A percentile compares a stretch with the other conserved stretches of the same genome.
Conservation (phyloP, 2,329 filamentous ascomycete species). For the Aureobasidium namibiae region DNA sequence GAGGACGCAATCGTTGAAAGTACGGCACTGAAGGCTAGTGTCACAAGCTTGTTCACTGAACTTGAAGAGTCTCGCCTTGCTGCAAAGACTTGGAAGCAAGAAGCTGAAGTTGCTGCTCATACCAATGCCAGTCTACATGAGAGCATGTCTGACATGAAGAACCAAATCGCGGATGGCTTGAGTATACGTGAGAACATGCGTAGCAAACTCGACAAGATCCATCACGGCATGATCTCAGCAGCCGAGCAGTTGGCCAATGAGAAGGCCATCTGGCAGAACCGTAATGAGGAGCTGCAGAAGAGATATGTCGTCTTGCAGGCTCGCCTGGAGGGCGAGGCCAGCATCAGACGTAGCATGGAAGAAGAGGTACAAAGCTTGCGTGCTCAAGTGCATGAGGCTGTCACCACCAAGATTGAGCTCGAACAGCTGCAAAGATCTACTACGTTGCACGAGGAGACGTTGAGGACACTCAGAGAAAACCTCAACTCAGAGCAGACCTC, state of each 20-base stretch:
- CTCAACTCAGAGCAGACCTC: slow-evolving; percentile 65
- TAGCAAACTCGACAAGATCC: slow-evolving; percentile 72
- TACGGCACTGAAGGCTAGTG: slow-evolving; percentile 47
- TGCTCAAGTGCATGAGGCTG: slow-evolving; percentile 13
- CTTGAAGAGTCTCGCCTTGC: slow-evolving; percentile 57
- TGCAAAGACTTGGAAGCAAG: slow-evolving; percentile 50
- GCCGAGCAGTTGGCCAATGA: slow-evolving; percentile 75
- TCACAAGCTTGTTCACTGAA: slow-evolving; percentile 51
- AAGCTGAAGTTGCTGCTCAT: slow-evolving; percentile 47
- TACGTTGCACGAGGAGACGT: slow-evolving; percentile 55
- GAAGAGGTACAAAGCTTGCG: slow-evolving; percentile 35
- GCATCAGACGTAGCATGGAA: slow-evolving; percentile 37
- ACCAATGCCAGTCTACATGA: slow-evolving; percentile 67
- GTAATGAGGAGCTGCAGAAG: slow-evolving; percentile 48
- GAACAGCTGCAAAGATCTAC: slow-evolving; percentile 53
- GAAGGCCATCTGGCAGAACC: slow-evolving; percentile 68
- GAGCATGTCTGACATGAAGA: slow-evolving; percentile 63
- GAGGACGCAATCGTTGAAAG: background rate
- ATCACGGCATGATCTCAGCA: slow-evolving; percentile 76
- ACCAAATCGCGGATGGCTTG: slow-evolving; percentile 78
- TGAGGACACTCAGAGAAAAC: slow-evolving; percentile 50
- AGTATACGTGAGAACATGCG: slow-evolving; percentile 77
- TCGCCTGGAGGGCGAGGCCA: slow-evolving; percentile 39
- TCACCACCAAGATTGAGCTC: slow-evolving; percentile 16
- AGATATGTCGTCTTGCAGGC: slow-evolving; percentile 48